Evolutionary conservation across 2,329 filamentous ascomycete genomes (phyloP), one percentile per base, ranked within the genome.

Genomic region (Ambrosiella beaveri): DNA sequence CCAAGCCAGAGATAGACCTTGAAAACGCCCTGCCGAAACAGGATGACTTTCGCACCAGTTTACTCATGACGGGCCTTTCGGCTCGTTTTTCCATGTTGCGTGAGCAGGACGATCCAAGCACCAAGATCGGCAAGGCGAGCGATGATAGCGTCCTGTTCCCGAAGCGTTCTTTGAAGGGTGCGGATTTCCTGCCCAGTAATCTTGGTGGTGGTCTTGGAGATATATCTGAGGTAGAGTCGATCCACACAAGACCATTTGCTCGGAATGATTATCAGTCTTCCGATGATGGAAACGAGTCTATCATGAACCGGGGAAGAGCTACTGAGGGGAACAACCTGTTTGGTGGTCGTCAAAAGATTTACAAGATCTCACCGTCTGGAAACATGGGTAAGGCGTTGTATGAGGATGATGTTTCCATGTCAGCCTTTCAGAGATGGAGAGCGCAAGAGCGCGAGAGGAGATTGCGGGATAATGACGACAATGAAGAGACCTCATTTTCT

Each of bases 21-120:
- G 69, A 81, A 2, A 74, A 74, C 11, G 90, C 82, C 0, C 74
- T 98, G 1, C 93, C 93, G 1, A 77, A 89, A 0, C 83, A 74
- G 52, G 88, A 97, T 69, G 85, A 97, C 66, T 97, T 98, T 70
- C 82, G 93, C 59, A 98, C 93, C 2, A 97, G 93, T 74, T 73
- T 98, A 60, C 75, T 98, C 62, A 95, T 98, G 91, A 90, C 88
- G 0, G 91, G 90, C 47, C 77, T 98, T 3, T 97, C 91, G 0
- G 88, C 90, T 11, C 83, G 93, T 6, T 98, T 98, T 69, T 97
- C 91, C 64, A 97, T 97, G 91, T 74, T 97, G 38, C 78, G 88
- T 65, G 91, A 96, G 69, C 91, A 96, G 68, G 90, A 96, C 68
- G 89, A 96, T 65, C 91, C 91, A 1, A 84, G 75, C 62, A 91